Evolutionary conservation across 257 asterid species (phyloP), one percentile per base, ranked within the genome.

Genomic region (Solanum virginianum): DNA sequence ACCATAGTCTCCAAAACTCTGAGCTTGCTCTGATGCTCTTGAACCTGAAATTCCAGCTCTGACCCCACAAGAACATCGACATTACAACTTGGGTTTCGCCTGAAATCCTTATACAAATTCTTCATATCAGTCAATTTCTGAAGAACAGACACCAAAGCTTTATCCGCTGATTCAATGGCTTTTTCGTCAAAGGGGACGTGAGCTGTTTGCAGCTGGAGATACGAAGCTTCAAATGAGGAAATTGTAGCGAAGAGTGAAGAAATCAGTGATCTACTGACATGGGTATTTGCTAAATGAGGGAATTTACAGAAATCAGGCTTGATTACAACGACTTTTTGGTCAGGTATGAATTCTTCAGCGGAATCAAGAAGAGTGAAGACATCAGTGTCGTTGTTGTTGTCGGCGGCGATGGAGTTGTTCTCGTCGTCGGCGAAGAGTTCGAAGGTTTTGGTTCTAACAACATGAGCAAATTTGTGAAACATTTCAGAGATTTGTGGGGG

Each of bases 1-100:
- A 95, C 99, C 74, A 92, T 90, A 13, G 96, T 93, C 93, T 93
- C 98, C 91, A 97, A 83, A 84, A 91, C 91, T 90, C 99, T 92
- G 81, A 97, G 98, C 94, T 95, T 97, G 93, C 98, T 95, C 97
- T 95, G 99, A 92, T 95, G 93, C 98, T 97, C 98, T 91, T 94
- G 99, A 86, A 95, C 99, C 80, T 92, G 98, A 87, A 92, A 93
- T 80, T 97, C 98, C 89, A 88, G 83, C 84, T 90, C 92, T 3
- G 98, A 91, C 83, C 88, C 93, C 7, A 90, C 91, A 81, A 92
- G 86, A 69, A 92, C 93, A 69, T 94, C 96, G 60, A 84, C 88
- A 47, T 87, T 90, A 29, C 89, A 81, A 72, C 83, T 65, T 17
- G 90, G 79, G 74, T 86, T 85, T 8, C 49, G 88, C 90, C 85